Evolutionary conservation across 345 rosid species (phyloP).

Genomic region (Melaleuca alternifolia): DNA sequence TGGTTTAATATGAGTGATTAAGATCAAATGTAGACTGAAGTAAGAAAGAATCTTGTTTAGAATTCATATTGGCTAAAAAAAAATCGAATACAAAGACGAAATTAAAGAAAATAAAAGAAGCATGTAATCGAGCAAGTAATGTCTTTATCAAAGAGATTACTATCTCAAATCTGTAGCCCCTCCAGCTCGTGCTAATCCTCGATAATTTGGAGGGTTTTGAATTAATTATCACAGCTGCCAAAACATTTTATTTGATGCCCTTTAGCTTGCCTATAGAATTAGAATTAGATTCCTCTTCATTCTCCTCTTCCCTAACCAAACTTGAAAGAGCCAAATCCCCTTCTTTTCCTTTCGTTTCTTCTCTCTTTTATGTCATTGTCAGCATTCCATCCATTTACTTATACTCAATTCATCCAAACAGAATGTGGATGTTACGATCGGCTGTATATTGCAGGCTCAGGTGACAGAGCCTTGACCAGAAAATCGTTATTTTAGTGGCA

Average conservation of each 20-base stretch:
- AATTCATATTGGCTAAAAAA: neutral
- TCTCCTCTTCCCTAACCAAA: neutral
- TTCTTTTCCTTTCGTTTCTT: neutral
- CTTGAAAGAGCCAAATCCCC: neutral
- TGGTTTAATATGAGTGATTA: neutral
- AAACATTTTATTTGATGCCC: neutral
- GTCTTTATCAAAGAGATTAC: neutral
- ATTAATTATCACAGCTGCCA: neutral
- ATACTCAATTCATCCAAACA: neutral
- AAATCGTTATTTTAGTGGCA: neutral
- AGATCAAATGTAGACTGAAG: neutral
- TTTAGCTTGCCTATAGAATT: neutral
- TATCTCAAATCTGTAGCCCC: neutral
- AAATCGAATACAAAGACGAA: neutral
- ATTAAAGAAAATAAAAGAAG: neutral
- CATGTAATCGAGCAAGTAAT: neutral
- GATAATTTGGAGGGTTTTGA: neutral
- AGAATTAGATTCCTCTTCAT: neutral
- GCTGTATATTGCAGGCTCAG: neutral
- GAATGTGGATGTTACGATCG: neutral
- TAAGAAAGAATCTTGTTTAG: neutral
- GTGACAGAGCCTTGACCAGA: neutral
- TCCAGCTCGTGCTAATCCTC: neutral
- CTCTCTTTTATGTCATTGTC: neutral
- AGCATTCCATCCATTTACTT: neutral